phyloP scores from a whole-genome alignment of 179 eudicot genomes.

The Pouteria campechiana region DNA sequence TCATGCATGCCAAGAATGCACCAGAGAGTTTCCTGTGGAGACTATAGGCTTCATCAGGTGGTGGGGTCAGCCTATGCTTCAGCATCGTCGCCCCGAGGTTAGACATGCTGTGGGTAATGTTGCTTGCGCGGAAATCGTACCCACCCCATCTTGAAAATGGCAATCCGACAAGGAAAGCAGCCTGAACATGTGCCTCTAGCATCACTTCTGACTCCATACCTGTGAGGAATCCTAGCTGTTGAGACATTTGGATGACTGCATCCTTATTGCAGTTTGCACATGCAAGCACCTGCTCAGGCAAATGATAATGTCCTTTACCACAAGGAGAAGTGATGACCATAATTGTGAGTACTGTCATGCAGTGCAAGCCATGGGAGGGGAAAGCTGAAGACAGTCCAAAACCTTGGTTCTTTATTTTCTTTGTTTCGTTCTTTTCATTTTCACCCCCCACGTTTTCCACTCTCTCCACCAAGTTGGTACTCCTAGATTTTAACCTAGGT shows the following conservation, averaged over 20 bases:
- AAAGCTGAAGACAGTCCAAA: no score
- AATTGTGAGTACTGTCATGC: no score
- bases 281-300: slow-evolving; percentile 54
- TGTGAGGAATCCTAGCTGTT: slow-evolving; percentile 77
- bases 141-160: slow-evolving; percentile 78
- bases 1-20: slow-evolving; percentile 89
- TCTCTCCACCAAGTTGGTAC: no score
- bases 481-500: no score
- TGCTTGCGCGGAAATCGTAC: slow-evolving; percentile 69
- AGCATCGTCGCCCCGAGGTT: slow-evolving; percentile 85
- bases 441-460: no score
- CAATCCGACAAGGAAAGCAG: slow-evolving; percentile 86
- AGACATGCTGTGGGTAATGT: slow-evolving; percentile 66
- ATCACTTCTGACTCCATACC: slow-evolving; percentile 76
- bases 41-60: slow-evolving; percentile 96
- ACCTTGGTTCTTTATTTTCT: no score
- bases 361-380: no score
- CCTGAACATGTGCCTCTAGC: slow-evolving; percentile 94
- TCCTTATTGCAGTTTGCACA: slow-evolving; percentile 73
- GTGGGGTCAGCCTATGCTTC: slow-evolving; percentile 86
- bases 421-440: no score
- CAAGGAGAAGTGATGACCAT: no score
- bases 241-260: slow-evolving; percentile 66
- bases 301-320: no score
- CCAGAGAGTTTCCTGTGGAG: slow-evolving; percentile 95